Base-by-base conservation (phyloP, 1,284 basidiomycete genomes). In the Cryptococcus sp. region DNA sequence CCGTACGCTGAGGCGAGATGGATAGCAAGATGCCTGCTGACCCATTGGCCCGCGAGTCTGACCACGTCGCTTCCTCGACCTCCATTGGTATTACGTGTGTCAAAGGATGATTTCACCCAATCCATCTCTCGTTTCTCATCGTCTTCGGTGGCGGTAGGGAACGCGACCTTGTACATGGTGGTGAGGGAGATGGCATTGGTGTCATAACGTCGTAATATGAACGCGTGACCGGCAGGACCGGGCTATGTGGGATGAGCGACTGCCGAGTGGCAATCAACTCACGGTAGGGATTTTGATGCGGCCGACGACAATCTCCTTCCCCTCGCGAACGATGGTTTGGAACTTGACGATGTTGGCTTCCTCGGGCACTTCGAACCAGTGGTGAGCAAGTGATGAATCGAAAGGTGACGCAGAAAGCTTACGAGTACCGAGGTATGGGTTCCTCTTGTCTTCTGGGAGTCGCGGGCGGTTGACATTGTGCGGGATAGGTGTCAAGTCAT, bases 151-250 rank as follows among this genome's bases (percentile, higher is more conserved):
- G 93, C 90, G 54, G 83, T 85, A 10, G 96, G 95, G 80, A 94
- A 99, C 0, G 94, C 93, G 25, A 94, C 92, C 67, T 93, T 91
- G 83, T 93, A 98, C 91, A 99, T 96, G 61, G 95, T 96, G 5
- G 93, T 96, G 19, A 95, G 87, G 60, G 90, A 93, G 78, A 99
- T 85, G 23, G 94, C 94, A 64, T 92, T 87, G 6, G 95, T 98
- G 81, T 99, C 95, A 73, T 93, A 96, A 60, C 95, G 88, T 63
- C 93, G 87, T 56, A 97, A 88, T 73, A 97, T 90, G 78, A 95
- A 95, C n/a, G 93, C 91, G 78, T 95, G 91, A 49, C 67, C 59
- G 25, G 64, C 50, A 20, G 60, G 50, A 17, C 67, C 66, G 39
- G 70, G 59, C 62, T 70, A 52, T 30, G 41, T 40, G 15, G 22